phyloP scores from a whole-genome alignment of 208 protist genomes.

The Blechomonas ayalai region DNA sequence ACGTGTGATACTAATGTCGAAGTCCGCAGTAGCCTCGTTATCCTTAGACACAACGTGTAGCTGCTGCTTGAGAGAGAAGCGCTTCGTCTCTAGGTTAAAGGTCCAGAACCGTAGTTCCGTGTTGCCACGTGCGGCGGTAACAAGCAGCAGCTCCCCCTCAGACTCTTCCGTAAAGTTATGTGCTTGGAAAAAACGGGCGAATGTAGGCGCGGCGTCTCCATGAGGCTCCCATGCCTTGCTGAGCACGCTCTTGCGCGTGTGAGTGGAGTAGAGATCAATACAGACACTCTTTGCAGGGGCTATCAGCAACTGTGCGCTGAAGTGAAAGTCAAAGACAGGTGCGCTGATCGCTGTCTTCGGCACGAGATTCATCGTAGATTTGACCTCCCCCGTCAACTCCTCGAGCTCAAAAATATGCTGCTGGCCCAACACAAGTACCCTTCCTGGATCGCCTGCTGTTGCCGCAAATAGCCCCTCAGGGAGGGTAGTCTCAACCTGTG shows the following conservation, averaged over 20 bases:
- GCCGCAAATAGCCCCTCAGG: constrained; percentile 56
- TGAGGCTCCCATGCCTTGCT: constrained; percentile 82
- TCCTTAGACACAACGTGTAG: constrained; percentile 45
- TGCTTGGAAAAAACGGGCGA: constrained; percentile 75
- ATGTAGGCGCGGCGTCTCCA: constrained; percentile 52
- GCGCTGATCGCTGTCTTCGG: constrained; percentile 55
- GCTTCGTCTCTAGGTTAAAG: constrained; percentile 54
- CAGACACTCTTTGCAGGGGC: constrained; percentile 63
- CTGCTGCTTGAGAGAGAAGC: constrained; percentile 79
- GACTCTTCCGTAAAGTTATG: constrained; percentile 46
- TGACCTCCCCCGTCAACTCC: constrained; percentile 31
- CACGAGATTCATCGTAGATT: constrained; percentile 27
- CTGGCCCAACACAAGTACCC: constrained; percentile 54
- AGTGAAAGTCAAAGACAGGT: constrained; percentile 62
- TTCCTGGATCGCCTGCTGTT: constrained; percentile 41
- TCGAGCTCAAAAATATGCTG: constrained; percentile 59
- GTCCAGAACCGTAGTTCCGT: constrained; percentile 79
- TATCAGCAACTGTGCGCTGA: constrained; percentile 43
- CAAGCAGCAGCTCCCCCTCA: constrained; percentile 31
- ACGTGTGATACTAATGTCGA: constrained; percentile 66
- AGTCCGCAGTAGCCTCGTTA: constrained; percentile 18
- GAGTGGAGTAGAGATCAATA: constrained; percentile 66
- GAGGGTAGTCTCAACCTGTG: constrained; percentile 27
- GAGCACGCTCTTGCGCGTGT: constrained; percentile 50
- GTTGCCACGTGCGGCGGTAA: constrained; percentile 76